Evolutionary conservation across 352 stramenopile species (phyloP).

Genomic region (Poterioochromonas sp.): DNA sequence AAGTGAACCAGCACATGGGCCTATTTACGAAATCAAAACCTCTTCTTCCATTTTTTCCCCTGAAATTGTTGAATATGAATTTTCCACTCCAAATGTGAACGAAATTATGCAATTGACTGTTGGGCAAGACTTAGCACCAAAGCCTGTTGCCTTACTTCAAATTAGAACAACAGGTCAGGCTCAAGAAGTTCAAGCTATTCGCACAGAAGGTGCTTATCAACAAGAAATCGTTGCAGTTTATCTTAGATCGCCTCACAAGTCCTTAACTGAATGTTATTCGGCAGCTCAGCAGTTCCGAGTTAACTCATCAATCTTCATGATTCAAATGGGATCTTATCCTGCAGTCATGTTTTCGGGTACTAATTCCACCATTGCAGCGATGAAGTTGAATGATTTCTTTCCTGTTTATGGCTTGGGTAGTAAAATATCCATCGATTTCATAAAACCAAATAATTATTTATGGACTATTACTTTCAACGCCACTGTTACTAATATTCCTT

Average conservation of each 20-base stretch:
- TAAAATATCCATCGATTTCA: no score
- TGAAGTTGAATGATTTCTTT: no score
- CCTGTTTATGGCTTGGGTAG: no score
- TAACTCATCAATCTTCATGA: not conserved
- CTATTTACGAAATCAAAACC: not conserved
- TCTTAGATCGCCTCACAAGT: slow-evolving; percentile 11
- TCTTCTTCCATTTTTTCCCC: no score
- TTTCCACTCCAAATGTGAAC: not conserved
- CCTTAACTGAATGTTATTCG: not conserved
- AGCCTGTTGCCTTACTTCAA: not conserved
- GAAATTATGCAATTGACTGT: slow-evolving; percentile 16
- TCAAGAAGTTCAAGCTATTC: slow-evolving; percentile 23
- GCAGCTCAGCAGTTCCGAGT: not conserved
- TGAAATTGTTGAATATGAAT: not conserved
- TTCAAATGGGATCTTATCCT: not conserved
- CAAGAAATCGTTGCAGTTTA: slow-evolving; percentile 20
- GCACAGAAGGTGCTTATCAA: not conserved
- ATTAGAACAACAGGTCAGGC: not conserved
- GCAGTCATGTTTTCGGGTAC: not conserved
- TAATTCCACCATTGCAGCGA: not conserved
- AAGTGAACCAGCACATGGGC: not conserved
- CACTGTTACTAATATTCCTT: not conserved
- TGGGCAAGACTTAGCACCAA: not conserved
- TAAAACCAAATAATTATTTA: not conserved
- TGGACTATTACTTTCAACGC: slow-evolving; percentile 20